phyloP scores from a whole-genome alignment of 2,329 filamentous ascomycete species.

The Bipolaris bicolor region DNA sequence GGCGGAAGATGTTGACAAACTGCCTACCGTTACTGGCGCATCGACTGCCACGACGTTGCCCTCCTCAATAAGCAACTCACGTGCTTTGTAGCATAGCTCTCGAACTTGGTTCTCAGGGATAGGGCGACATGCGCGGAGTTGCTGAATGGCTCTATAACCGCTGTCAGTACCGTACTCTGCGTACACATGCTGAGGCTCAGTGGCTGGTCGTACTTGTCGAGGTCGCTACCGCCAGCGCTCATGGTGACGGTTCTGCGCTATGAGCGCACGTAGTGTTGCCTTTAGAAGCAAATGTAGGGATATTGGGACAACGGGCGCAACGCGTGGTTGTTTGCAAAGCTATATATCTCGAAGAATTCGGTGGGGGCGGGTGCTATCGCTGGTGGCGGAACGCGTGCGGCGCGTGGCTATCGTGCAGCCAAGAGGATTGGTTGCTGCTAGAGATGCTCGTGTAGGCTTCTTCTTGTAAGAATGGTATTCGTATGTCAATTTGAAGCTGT shows the following conservation, averaged over 20 bases:
- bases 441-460: background rate
- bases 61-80: constrained; percentile 95
- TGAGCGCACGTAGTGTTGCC: constrained; percentile 20
- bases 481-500: background rate
- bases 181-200: constrained; percentile 15
- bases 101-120: constrained; percentile 95
- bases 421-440: background rate
- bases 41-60: constrained; percentile 96
- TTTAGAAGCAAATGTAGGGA: background rate
- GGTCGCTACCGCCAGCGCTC: constrained; percentile 76
- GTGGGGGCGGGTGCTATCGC: constrained; percentile 13
- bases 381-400: constrained; percentile 14
- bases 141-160: constrained; percentile 79
- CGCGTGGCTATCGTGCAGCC: background rate
- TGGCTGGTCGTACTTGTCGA: constrained; percentile 74
- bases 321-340: background rate
- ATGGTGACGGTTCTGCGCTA: constrained; percentile 31
- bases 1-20: background rate
- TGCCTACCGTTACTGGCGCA: constrained; percentile 83
- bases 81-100: constrained; percentile 95
- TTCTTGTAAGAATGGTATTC: constrained; percentile 4
- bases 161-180: constrained; percentile 18
- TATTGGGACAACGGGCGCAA: constrained; percentile 3
- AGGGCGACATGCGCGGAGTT: constrained; percentile 91
- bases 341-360: constrained; percentile 3